Conservation (phyloP, 2,329 filamentous ascomycete genomes). For the Trichoderma guizhouense region DNA sequence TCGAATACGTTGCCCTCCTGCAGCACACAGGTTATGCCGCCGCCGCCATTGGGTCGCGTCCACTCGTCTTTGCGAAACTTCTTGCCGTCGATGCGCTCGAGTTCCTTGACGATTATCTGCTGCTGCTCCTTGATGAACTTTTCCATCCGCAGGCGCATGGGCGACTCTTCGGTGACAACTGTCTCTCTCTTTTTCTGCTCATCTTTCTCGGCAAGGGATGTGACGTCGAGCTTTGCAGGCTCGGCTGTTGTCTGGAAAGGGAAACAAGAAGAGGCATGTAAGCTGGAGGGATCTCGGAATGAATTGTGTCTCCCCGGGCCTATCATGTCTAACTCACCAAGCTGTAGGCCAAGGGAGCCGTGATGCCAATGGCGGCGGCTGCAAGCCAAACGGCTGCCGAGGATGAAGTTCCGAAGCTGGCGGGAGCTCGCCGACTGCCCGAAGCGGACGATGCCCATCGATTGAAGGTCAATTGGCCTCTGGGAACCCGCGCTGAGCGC, state of each 20-base stretch:
- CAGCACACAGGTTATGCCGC: constrained; percentile 89
- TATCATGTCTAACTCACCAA: constrained; percentile 45
- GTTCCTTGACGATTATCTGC: constrained; percentile 75
- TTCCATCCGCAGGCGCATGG: constrained; percentile 98
- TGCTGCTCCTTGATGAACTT: constrained; percentile 93
- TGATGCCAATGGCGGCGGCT: constrained; percentile 47
- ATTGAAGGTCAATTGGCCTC: constrained; percentile 28
- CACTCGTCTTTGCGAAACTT: constrained; percentile 83
- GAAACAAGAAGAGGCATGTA: not conserved
- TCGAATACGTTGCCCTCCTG: constrained; percentile 97
- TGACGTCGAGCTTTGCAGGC: constrained; percentile 52
- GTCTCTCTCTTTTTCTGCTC: constrained; percentile 71
- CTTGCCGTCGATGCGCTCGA: constrained; percentile 80
- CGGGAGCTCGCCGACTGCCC: constrained; percentile 21
- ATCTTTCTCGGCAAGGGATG: constrained; percentile 82
- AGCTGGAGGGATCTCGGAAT: not conserved
- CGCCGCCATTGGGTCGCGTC: constrained; percentile 82
- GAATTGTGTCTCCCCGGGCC: not conserved
- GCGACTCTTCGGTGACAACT: constrained; percentile 67
- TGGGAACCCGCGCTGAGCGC: constrained; percentile 24
- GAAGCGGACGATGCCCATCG: constrained; percentile 29
- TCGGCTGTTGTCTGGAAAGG: constrained; percentile 39
- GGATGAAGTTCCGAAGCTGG: constrained; percentile 22
- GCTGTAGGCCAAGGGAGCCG: constrained; percentile 54
- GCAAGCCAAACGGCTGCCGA: constrained; percentile 31